These are phyloP conservation scores for Apiotrichum montevideense DNA, from an alignment of 1,284 basidiomycete genomes.

Conservation along the genomic window DNA sequence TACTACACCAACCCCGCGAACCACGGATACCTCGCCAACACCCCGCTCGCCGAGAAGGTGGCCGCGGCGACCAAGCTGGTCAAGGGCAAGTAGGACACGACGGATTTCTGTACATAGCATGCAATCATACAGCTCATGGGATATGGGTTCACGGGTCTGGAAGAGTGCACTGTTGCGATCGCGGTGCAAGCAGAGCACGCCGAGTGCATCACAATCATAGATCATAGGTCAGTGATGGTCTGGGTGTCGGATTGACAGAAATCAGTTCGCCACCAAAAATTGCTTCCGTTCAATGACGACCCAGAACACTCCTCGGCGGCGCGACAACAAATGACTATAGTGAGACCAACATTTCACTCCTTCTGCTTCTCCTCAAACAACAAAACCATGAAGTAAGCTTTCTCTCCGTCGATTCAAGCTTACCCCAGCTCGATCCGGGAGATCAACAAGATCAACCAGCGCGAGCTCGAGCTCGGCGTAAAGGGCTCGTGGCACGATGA, in stretches of 20 bases:
- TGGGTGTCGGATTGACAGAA: too few species aligned
- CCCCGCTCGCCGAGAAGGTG: not conserved
- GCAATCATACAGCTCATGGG: conserved; percentile 1
- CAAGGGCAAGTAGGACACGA: not conserved
- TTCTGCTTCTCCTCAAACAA: not conserved
- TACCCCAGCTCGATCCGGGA: conserved; percentile 73
- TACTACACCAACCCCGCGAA: conserved; percentile 48
- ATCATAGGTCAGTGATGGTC: too few species aligned
- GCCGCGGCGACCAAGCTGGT: not conserved
- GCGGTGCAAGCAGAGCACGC: too few species aligned
- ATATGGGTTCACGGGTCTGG: not conserved
- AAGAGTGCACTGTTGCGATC: too few species aligned
- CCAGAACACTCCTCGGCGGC: too few species aligned
- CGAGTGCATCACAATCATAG: not conserved
- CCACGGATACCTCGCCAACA: conserved; percentile 44
- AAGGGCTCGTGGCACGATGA: conserved; percentile 91
- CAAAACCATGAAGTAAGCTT: conserved; percentile 20
- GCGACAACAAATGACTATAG: too few species aligned
- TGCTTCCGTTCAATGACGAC: not conserved
- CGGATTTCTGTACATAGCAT: conserved; percentile 4
- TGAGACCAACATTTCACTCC: not conserved
- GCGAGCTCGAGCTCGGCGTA: conserved; percentile 79
- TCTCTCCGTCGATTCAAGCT: not conserved
- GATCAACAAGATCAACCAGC: conserved; percentile 87
- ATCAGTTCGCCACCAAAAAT: not conserved